Evolutionary conservation across 345 rosid genomes (phyloP), one percentile per base, ranked within the genome.

Genomic region (Adansonia digitata): DNA sequence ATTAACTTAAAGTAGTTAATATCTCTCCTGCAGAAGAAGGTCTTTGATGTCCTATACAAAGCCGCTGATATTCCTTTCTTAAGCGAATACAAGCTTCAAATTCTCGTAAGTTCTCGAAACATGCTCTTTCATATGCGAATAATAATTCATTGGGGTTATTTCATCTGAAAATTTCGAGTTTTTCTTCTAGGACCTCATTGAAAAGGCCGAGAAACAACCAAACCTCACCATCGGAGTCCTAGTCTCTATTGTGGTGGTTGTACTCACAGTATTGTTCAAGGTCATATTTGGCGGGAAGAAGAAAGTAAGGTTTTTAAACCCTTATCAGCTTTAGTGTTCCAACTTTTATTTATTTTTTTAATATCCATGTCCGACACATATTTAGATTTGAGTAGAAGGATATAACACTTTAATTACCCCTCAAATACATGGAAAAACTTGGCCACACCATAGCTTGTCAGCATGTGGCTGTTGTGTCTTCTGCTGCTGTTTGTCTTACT

Each of bases 121-220:
- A 61, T 40, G 48, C 2, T 14, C n/a, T 39, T 55, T 14, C 2
- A 37, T 8, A n/a, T 59, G 1, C 61, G 52, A 56, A 24, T 40
- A 18, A 37, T 31, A 53, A 71, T 13, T 76, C 39, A 24, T 52
- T 12, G 27, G 40, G 79, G 46, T n/a, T 48, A 11, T 48, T 46
- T 34, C 18, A 27, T 46, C 69, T 74, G 43, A 63, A 77, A 53
- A 18, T 27, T 26, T 20, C 22, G 64, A 17, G 27, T 4, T 55
- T 40, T 2, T 69, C 22, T n/a, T 37, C 20, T 40, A 92, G 97
- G 97, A 92, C 57, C 67, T 92, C 31, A 77, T 90, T 48, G 94
- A 87, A 77, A 90, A 86, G 86, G 94, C 86, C 35, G 94, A 90
- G 85, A 80, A 84, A 69, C 90, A 90, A 74, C 92, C 92, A 37